These are phyloP conservation scores for Marasmius tenuissimus DNA, from an alignment of 1,284 basidiomycete species.

Conservation along the genomic window DNA sequence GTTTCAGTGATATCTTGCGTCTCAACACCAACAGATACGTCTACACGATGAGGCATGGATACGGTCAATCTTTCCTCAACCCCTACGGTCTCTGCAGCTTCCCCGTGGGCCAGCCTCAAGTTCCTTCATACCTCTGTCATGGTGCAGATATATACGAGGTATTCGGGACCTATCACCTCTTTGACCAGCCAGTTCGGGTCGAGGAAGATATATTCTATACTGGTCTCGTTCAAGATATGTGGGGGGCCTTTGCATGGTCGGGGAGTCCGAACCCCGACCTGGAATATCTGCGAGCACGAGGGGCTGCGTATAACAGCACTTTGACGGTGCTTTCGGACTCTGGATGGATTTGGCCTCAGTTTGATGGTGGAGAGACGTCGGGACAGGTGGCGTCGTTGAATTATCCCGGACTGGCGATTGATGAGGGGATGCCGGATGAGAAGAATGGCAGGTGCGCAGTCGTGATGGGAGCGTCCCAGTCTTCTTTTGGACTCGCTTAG, in stretches of 20 bases:
- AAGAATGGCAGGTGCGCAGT: neutral
- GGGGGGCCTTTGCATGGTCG: constrained; percentile 39
- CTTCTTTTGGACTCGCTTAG: no score
- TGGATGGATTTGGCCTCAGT: neutral
- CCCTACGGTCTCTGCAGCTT: constrained; percentile 11
- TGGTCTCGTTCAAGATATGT: constrained; percentile 29
- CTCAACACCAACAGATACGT: constrained; percentile 1
- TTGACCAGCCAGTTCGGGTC: constrained; percentile 6
- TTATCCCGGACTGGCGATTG: neutral
- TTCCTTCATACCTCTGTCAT: constrained; percentile 12
- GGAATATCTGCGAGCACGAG: constrained; percentile 33
- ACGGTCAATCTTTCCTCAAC: constrained; percentile 10
- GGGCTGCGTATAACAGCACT: neutral
- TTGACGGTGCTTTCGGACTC: neutral
- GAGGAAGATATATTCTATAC: constrained; percentile 9
- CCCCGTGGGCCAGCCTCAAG: constrained; percentile 11
- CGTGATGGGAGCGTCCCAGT: neutral
- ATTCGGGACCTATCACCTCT: constrained; percentile 13
- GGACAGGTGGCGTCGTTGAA: neutral
- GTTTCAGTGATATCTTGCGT: no score
- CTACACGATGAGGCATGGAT: constrained; percentile 10
- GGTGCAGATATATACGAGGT: constrained; percentile 14
- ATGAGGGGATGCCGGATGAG: neutral
- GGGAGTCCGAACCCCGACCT: constrained; percentile 40
- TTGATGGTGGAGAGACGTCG: neutral